Base-by-base conservation (phyloP, 2,329 filamentous ascomycete genomes). In the Fusarium nanum region DNA sequence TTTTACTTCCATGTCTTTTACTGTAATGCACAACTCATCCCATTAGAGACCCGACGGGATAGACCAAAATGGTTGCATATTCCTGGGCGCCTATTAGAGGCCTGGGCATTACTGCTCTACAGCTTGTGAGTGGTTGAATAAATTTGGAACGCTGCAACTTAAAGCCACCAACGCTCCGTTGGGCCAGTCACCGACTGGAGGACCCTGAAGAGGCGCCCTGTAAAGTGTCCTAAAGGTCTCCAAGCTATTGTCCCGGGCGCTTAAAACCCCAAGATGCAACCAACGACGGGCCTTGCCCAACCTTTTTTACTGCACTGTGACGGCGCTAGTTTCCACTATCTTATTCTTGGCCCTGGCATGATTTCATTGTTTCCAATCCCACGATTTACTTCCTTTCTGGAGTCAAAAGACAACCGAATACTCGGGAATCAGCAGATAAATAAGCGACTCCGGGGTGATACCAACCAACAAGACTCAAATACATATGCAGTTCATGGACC, bases 101-200 rank as follows among this genome's bases (percentile, higher is more conserved):
- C 52, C 56, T 68, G 63, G 64, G 45, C 60, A 68, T 66, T 52
- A 12, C 20, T 34, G 56, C 44, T 64, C 47, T 60, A 16, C 58
- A 55, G 11, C 44, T 46, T 71, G 48, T 73, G 50, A 77, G 58
- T 77, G 76, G 76, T 62, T 59, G 66, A 67, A 61, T 73, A 74
- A 64, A 70, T 77, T 76, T 76, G 74, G 75, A 71, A 71, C 69
- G 37, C 64, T 66, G 61, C 59, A 64, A 48, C 27, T 44, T 53
- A 42, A 74, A 55, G 69, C 73, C 70, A 70, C 62, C 53, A 64
- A 70, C 53, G 41, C 18, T 22, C 42, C 23, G 42, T 37, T 49
- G 50, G 52, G 41, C 55, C 52, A 67, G 52, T 56, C 45, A 56
- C 11, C 48, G 41, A 47, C 34, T 30, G 12, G 25, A 16, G 53